Percentiles rank a stretch among this genome's conserved stretches.
These are phyloP conservation scores for Lagenidium sp. DNA, from an alignment of 352 stramenopile species.

Conservation along the genomic window DNA sequence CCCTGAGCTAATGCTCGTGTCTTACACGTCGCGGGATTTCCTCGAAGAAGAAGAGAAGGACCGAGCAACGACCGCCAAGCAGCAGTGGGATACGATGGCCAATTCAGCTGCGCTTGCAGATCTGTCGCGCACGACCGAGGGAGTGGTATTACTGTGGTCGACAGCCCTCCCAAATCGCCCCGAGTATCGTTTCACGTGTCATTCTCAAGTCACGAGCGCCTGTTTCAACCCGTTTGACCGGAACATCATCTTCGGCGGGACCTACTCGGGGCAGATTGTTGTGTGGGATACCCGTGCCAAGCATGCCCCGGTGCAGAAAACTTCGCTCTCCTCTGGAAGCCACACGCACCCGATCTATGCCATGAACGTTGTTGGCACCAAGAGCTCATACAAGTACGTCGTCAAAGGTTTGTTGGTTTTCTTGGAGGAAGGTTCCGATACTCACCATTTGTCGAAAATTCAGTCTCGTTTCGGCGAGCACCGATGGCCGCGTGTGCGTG, in stretches of 20 bases:
- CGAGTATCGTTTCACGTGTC: constrained; percentile 83
- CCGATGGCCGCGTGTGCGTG: constrained; percentile 76
- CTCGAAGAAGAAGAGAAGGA: constrained; percentile 67
- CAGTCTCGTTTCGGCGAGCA: constrained; percentile 80
- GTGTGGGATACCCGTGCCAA: constrained; percentile 84
- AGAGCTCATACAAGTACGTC: constrained; percentile 73
- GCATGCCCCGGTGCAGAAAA: constrained; percentile 75
- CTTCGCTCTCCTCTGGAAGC: constrained; percentile 61
- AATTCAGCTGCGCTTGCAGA: constrained; percentile 36
- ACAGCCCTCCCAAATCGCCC: constrained; percentile 68
- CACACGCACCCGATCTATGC: constrained; percentile 86
- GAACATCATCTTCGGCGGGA: constrained; percentile 78
- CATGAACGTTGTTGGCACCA: constrained; percentile 75
- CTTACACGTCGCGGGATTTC: constrained; percentile 61
- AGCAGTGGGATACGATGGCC: constrained; percentile 66
- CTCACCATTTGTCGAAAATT: background rate
- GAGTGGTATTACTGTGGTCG: constrained; percentile 80
- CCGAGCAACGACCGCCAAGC: constrained; percentile 16
- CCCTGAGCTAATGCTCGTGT: constrained; percentile 60
- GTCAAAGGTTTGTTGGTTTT: background rate
- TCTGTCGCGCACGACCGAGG: constrained; percentile 54
- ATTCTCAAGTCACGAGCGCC: constrained; percentile 78
- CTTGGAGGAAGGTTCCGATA: background rate
- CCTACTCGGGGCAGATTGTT: constrained; percentile 82
- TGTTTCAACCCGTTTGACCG: constrained; percentile 86